Evolutionary conservation across 1,139 yeast species (phyloP), one percentile per base, ranked within the genome.

Genomic region (Taiozyma sp.): DNA sequence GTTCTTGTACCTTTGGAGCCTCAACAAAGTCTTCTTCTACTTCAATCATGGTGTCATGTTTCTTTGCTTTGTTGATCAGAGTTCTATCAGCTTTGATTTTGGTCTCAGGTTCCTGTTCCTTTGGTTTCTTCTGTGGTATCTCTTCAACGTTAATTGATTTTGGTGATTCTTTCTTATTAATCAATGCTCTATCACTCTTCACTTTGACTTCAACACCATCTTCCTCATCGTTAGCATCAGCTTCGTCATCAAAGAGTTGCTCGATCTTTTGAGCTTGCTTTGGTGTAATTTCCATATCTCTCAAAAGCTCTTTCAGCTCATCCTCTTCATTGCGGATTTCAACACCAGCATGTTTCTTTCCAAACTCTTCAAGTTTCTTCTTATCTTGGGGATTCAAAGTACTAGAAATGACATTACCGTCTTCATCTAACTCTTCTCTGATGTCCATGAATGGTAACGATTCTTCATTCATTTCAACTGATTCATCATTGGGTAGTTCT

Each of bases 361-460:
- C 52, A 21, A 59, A 48, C 6, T 55, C 53, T 6, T 50, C 50
- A 6, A 56, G 22, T 28, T 51, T 53, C 39, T 52, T 57, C 41
- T 51, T 49, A 24, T 40, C 42, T 16, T 69, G 65, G 1, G 74
- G 73, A 19, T 64, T 63, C 3, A 75, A 64, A 26, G 71, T 69
- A 13, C 75, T 71, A 16, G 57, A 65, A 0, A 85, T 63, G 1
- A 89, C 74, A 55, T 85, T 81, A 0, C 83, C 97, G 13, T 86
- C 82, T 1, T 87, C 96, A 65, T 90, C 97, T 43, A 91, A 68
- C 50, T 86, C 90, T 63, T 91, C 97, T 48, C 84, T 76, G 24
- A 90, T 90, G 52, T 90, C 97, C 83, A 90, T 82, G 19, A 83
- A 67, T 0, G 88, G 89, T 4, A 83, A 64, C 4, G 41, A 37